Percentiles rank a stretch among this genome's conserved stretches.
These are phyloP conservation scores for Dioscorea cayenensis DNA, from an alignment of 116 monocot genomes.

Conservation along the genomic window DNA sequence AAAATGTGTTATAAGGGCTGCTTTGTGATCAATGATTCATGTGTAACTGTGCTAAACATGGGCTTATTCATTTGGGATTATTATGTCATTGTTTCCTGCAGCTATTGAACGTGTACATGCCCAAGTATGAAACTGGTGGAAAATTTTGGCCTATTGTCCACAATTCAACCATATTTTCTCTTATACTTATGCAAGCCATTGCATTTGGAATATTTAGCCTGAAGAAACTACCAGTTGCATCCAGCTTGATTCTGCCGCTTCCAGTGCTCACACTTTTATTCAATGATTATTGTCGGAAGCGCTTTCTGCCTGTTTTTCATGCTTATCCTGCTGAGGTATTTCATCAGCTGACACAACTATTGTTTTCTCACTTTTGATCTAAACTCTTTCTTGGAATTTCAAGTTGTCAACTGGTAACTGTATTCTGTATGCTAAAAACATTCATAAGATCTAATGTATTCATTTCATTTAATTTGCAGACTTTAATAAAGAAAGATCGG, in stretches of 20 bases:
- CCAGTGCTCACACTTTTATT: slow-evolving; percentile 77
- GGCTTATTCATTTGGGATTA: background rate
- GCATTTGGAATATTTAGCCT: slow-evolving; percentile 87
- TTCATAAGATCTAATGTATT: background rate
- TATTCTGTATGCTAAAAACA: too few relatives aligned
- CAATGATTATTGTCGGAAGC: slow-evolving; percentile 88
- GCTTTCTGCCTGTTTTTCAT: slow-evolving; percentile 75
- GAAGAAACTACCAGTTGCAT: slow-evolving; percentile 80
- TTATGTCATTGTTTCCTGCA: slow-evolving; percentile 26
- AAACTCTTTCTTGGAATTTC: too few relatives aligned
- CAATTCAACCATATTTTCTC: slow-evolving; percentile 76
- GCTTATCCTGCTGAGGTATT: slow-evolving; percentile 85
- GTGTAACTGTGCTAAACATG: too few relatives aligned
- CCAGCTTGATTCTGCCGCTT: slow-evolving; percentile 75
- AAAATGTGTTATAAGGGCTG: too few relatives aligned
- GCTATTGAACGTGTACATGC: slow-evolving; percentile 84
- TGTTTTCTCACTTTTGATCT: slow-evolving; percentile 1
- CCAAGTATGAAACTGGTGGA: slow-evolving; percentile 90
- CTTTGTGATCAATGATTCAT: too few relatives aligned
- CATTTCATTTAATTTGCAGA: slow-evolving; percentile 30
- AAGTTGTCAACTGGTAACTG: too few relatives aligned
- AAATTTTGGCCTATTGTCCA: slow-evolving; percentile 96
- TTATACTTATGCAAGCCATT: slow-evolving; percentile 86
- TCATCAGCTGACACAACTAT: background rate
- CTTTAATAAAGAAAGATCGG: slow-evolving; percentile 86